These are phyloP conservation scores for Pezicula rhizophila DNA, from an alignment of 2,329 filamentous ascomycete genomes.

Conservation along the genomic window DNA sequence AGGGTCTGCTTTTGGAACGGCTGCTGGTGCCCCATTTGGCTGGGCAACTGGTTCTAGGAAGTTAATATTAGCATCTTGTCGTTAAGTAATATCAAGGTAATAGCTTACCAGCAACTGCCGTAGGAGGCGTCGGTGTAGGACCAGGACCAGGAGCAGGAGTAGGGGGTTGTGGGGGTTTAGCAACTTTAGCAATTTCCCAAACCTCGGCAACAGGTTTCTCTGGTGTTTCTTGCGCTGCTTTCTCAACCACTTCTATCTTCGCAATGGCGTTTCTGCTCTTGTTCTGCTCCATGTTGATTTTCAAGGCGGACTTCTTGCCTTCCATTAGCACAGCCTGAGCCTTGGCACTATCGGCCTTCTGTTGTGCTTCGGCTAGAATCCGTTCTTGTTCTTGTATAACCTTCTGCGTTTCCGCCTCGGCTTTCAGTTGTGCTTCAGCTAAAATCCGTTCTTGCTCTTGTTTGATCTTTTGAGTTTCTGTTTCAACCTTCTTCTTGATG, in stretches of 20 bases:
- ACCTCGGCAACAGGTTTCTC: conserved; percentile 79
- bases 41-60: conserved; percentile 10
- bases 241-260: conserved; percentile 73
- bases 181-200: conserved; percentile 71
- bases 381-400: conserved; percentile 17
- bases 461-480: conserved; percentile 55
- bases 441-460: conserved; percentile 38
- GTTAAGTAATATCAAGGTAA: neutral
- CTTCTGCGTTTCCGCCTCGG: conserved; percentile 31
- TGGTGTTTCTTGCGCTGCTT: conserved; percentile 79
- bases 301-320: conserved; percentile 67
- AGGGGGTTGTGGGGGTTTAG: conserved; percentile 34
- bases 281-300: conserved; percentile 74
- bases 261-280: conserved; percentile 57
- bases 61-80: neutral
- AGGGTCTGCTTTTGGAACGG: conserved; percentile 9
- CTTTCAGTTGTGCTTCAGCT: conserved; percentile 44
- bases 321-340: conserved; percentile 62
- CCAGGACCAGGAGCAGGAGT: conserved; percentile 2
- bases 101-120: conserved; percentile 6
- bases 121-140: conserved; percentile 1
- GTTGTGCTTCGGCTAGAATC: conserved; percentile 36
- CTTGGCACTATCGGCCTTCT: conserved; percentile 25
- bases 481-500: conserved; percentile 64
- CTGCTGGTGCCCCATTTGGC: conserved; percentile 13